Conservation (phyloP, 2,329 filamentous ascomycete species). For the Ophiocordyceps camponoti-saundersi region DNA sequence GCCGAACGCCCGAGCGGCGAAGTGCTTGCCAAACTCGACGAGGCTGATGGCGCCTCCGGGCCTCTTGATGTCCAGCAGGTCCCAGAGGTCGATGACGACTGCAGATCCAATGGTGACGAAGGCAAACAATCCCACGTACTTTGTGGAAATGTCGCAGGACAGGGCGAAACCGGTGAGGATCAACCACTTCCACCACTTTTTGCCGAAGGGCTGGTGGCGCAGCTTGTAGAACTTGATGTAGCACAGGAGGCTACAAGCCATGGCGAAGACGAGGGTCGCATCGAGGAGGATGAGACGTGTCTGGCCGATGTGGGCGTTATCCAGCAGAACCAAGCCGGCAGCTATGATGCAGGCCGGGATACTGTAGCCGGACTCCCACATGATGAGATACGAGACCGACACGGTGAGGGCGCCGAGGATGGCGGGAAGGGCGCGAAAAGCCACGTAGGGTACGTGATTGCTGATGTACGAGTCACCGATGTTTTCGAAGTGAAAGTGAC, state of each 20-base stretch:
- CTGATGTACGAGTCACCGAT: conserved; percentile 96
- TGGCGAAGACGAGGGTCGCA: conserved; percentile 83
- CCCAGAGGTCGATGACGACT: conserved; percentile 89
- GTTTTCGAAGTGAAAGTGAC: conserved; percentile 95
- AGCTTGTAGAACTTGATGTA: conserved; percentile 98
- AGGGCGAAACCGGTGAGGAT: conserved; percentile 85
- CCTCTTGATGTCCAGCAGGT: conserved; percentile 77
- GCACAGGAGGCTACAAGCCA: conserved; percentile 84
- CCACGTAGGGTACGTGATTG: conserved; percentile 95
- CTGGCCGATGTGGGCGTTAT: conserved; percentile 96
- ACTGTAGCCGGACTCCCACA: conserved; percentile 99
- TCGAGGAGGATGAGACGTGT: conserved; percentile 89
- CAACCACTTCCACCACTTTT: conserved; percentile 99
- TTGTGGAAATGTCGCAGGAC: conserved; percentile 95
- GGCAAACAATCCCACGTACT: conserved; percentile 92
- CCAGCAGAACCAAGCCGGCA: conserved; percentile 73
- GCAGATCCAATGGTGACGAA: conserved; percentile 95
- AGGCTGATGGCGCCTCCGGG: conserved; percentile 66
- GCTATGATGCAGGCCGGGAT: conserved; percentile 82
- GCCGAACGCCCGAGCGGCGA: conserved; percentile 69
- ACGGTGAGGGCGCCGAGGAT: conserved; percentile 85
- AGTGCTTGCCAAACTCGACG: conserved; percentile 72
- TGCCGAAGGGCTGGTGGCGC: conserved; percentile 70
- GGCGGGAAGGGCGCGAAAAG: conserved; percentile 85
- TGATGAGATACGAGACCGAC: conserved; percentile 86